Conservation (phyloP, 108 stramenopile species). For the Seminavis robusta region DNA sequence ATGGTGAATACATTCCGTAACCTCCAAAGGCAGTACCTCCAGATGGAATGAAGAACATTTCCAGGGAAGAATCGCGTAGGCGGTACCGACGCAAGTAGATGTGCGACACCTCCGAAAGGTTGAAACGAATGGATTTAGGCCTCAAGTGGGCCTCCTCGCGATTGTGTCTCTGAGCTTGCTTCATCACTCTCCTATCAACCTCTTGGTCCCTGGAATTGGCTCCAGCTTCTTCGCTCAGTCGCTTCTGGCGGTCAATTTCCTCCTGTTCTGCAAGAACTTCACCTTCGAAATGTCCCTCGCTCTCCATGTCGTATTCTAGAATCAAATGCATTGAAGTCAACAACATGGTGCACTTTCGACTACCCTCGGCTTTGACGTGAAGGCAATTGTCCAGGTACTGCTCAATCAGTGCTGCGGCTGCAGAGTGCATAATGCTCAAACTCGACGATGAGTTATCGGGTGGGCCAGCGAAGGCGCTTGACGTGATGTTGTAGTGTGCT, state of each 20-base stretch:
- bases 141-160: slow-evolving; percentile 49
- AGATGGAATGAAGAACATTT: slow-evolving; percentile 93
- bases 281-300: slow-evolving; percentile 73
- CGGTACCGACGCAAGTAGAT: slow-evolving; percentile 91
- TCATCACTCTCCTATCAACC: no score
- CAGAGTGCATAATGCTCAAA: slow-evolving; percentile 68
- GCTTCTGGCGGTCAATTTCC: slow-evolving; percentile 48
- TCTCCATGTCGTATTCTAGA: slow-evolving; percentile 76
- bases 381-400: slow-evolving; percentile 79
- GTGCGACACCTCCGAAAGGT: slow-evolving; percentile 84
- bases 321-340: slow-evolving; percentile 83
- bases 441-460: slow-evolving; percentile 56
- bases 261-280: slow-evolving; percentile 64
- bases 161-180: slow-evolving; percentile 34
- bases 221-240: slow-evolving; percentile 41
- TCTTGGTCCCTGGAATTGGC: slow-evolving; percentile 46
- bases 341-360: slow-evolving; percentile 67
- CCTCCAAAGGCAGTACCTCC: slow-evolving; percentile 79
- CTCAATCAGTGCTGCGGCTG: slow-evolving; percentile 66
- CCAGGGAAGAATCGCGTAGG: slow-evolving; percentile 89
- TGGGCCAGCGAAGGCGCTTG: slow-evolving; percentile 46
- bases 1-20: slow-evolving; percentile 62
- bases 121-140: slow-evolving; percentile 90
- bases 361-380: slow-evolving; percentile 79
- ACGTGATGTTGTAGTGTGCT: slow-evolving; percentile 37